A percentile compares a stretch with the other conserved stretches of the same genome.
phyloP scores from a whole-genome alignment of 768 basidiomycete species.

The Coprinopsis strossmayeri region DNA sequence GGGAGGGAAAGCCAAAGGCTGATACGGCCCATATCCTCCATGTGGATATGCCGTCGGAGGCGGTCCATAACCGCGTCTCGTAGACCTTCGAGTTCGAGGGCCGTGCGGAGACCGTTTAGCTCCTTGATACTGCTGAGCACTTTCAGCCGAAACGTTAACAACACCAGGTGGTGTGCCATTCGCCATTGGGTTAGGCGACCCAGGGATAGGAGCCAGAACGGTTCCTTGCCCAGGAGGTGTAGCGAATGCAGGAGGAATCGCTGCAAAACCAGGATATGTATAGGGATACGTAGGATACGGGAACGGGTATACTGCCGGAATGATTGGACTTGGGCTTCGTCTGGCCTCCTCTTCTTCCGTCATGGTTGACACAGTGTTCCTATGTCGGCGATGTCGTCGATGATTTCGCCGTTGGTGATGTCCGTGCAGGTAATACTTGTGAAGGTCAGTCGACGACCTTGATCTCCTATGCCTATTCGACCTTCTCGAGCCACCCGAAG shows the following conservation, averaged over 20 bases:
- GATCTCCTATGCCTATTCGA: conserved; percentile 3
- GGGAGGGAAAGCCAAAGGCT: conserved; percentile 22
- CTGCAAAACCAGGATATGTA: conserved; percentile 7
- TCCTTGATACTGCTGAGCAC: conserved; percentile 1
- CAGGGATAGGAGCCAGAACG: conserved; percentile 17
- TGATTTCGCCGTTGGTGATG: conserved; percentile 1
- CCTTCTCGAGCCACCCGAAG: conserved; percentile 13
- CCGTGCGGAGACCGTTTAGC: neutral
- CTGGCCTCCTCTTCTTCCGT: conserved; percentile 13
- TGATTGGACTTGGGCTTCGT: conserved; percentile 14
- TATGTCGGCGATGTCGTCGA: conserved; percentile 16
- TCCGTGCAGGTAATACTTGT: neutral
- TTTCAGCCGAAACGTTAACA: conserved; percentile 1
- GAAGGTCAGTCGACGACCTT: neutral
- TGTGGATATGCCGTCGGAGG: conserved; percentile 17
- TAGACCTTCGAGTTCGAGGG: neutral
- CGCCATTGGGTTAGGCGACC: conserved; percentile 8
- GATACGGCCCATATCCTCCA: conserved; percentile 24
- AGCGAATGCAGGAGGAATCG: conserved; percentile 6
- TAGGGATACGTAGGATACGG: conserved; percentile 22
- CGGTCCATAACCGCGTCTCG: neutral
- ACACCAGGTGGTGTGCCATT: neutral
- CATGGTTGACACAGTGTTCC: conserved; percentile 15
- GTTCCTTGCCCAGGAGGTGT: conserved; percentile 11
- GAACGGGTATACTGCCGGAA: conserved; percentile 27